Base-by-base conservation (phyloP, 1,139 yeast species). In the Ashbya aceris region DNA sequence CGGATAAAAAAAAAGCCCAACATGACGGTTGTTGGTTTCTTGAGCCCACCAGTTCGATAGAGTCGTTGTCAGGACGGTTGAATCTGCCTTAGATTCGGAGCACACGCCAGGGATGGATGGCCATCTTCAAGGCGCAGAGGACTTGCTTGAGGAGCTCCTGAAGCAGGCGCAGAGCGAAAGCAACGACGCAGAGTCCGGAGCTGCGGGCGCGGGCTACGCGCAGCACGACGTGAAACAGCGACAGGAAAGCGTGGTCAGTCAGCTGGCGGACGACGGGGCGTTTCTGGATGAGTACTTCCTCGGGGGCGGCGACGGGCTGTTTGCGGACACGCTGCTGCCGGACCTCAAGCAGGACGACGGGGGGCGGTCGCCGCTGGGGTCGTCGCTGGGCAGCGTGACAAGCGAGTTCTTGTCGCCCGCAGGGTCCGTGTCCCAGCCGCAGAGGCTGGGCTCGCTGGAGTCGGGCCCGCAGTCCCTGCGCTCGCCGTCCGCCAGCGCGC, bases 401-500 rank as follows among this genome's bases (percentile, higher is more conserved):
- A 54, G 56, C 7, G 60, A 55, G 8, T 26, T 47, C 20, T 39
- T 52, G 17, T 49, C 56, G 4, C 52, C 62, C 7, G 54, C 58
- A 6, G 52, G 61, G 1, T 56, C 61, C 10, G 49, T 49, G 27
- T 48, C 48, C 38, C 58, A 54, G 30, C 49, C 56, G 10, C 55
- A 51, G 37, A 47, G 47, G 26, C 45, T 52, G 26, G 41, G 36
- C n/a, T 47, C 53, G 7, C 36, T 46, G 14, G 49, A 49, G 13
- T 36, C 43, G 7, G 43, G 48, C 11, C 37, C 46, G 12, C 36
- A 41, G 3, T 44, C 50, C 26, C 40, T 55, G 23, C 46, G 56
- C 31, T 56, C 61, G 1, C 59, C 61, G n/a, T 49, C 58, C 7
- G 47, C 51, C 5, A 58, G 60, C 20, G 38, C 54, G 27, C 50